phyloP scores from a whole-genome alignment of 441 rosid genomes.

The Kokia cookei region DNA sequence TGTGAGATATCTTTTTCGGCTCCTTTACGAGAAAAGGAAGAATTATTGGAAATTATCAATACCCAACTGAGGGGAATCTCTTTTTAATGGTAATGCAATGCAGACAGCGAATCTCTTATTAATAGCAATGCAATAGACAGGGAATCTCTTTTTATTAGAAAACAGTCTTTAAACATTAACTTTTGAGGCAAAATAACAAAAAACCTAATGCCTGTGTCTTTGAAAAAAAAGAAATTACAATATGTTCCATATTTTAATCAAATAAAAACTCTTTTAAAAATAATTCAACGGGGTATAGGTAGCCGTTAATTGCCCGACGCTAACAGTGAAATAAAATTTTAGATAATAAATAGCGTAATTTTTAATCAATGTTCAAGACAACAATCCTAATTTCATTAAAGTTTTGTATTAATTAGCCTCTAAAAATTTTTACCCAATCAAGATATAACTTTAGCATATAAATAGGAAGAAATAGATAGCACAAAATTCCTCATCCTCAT shows the following conservation, averaged over 20 bases:
- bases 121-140: neutral
- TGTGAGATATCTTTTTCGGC: conserved; percentile 1
- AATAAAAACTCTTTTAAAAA: neutral
- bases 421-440: neutral
- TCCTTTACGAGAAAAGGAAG: neutral
- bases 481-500: neutral
- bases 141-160: no score
- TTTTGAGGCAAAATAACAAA: neutral
- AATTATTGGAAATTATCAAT: no score
- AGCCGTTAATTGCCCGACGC: neutral
- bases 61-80: neutral
- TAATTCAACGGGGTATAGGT: neutral
- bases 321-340: neutral
- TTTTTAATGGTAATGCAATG: neutral
- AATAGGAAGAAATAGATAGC: neutral
- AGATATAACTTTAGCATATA: neutral
- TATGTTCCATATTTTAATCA: neutral
- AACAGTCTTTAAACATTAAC: neutral
- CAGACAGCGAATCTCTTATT: neutral
- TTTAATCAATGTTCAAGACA: no score
- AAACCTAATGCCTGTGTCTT: neutral
- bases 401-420: no score
- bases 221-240: neutral
- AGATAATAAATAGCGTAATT: neutral
- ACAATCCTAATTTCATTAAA: no score